Conservation (phyloP, 352 stramenopile species). For the Pythium utonaiense region DNA sequence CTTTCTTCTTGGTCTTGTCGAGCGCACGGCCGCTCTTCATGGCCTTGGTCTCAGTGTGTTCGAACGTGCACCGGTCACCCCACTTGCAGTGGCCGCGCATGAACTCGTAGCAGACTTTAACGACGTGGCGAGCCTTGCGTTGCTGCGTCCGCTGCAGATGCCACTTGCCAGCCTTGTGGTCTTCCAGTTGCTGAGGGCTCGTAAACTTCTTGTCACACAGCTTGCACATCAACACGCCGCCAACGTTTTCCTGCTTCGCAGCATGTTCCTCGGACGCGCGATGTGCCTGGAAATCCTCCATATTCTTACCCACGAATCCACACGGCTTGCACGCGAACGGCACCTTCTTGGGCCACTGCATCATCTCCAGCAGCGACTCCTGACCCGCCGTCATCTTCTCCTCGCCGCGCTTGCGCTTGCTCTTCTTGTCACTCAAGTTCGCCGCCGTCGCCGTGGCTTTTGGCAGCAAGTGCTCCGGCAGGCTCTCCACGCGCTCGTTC, state of each 20-base stretch:
- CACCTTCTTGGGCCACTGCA: slow-evolving; percentile 69
- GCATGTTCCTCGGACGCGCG: slow-evolving; percentile 44
- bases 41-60: slow-evolving; percentile 67
- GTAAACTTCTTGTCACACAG: slow-evolving; percentile 82
- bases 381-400: slow-evolving; percentile 24
- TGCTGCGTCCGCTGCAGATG: slow-evolving; percentile 70
- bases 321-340: slow-evolving; percentile 83
- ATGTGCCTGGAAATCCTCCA: slow-evolving; percentile 65
- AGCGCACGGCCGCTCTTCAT: slow-evolving; percentile 50
- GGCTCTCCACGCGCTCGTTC: slow-evolving; percentile 53
- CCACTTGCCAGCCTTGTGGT: slow-evolving; percentile 81
- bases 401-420: slow-evolving; percentile 30
- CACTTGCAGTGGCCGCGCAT: slow-evolving; percentile 64
- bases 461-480: slow-evolving; percentile 58
- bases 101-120: slow-evolving; percentile 84
- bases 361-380: slow-evolving; percentile 34
- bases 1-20: slow-evolving; percentile 47
- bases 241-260: slow-evolving; percentile 28
- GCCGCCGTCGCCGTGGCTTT: slow-evolving; percentile 20
- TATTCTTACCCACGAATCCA: slow-evolving; percentile 66
- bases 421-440: slow-evolving; percentile 35
- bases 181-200: slow-evolving; percentile 61
- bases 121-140: slow-evolving; percentile 60
- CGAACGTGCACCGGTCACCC: slow-evolving; percentile 66
- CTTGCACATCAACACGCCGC: slow-evolving; percentile 40